A percentile compares a stretch with the other conserved stretches of the same genome.
Evolutionary conservation across 2,329 filamentous ascomycete genomes (phyloP).

Genomic region (Parascedosporium putredinis): DNA sequence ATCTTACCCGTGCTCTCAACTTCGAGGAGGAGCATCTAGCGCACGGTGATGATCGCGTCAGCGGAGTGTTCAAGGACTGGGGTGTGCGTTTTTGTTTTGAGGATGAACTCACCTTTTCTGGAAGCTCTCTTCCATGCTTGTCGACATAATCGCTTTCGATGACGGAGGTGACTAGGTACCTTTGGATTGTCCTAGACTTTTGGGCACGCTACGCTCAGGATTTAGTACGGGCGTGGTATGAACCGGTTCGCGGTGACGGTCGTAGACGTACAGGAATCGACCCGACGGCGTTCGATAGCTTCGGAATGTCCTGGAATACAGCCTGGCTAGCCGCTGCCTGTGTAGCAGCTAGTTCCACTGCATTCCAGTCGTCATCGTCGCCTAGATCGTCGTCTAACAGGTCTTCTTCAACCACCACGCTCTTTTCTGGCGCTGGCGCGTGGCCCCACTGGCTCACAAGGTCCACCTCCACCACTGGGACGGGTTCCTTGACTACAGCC

Average conservation of each 20-base stretch:
- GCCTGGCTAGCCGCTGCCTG: slow-evolving; percentile 37
- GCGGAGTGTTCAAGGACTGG: too few species aligned
- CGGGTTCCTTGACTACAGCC: slow-evolving; percentile 9
- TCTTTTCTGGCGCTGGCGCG: slow-evolving; percentile 9
- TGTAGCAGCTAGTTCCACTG: slow-evolving; percentile 61
- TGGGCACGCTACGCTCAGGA: slow-evolving; percentile 44
- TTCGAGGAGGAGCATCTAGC: slow-evolving; percentile 68
- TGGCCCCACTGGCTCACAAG: slow-evolving; percentile 7
- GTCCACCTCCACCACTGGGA: neutral
- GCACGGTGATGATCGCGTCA: too few species aligned
- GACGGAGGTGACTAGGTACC: slow-evolving; percentile 72
- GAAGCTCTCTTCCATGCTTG: slow-evolving; percentile 44
- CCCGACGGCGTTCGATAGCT: neutral
- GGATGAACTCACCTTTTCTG: slow-evolving; percentile 63
- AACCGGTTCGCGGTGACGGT: neutral
- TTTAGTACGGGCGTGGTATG: neutral
- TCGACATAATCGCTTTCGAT: slow-evolving; percentile 59
- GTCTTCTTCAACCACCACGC: slow-evolving; percentile 13
- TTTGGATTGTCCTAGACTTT: slow-evolving; percentile 68
- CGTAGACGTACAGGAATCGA: slow-evolving; percentile 8
- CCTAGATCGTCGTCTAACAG: slow-evolving; percentile 36
- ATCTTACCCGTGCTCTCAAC: slow-evolving; percentile 59
- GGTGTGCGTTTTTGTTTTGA: too few species aligned
- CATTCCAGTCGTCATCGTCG: slow-evolving; percentile 71
- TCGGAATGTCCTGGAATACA: neutral